A percentile compares a stretch with the other conserved stretches of the same genome.
These are phyloP conservation scores for Withania somnifera DNA, from an alignment of 305 asterid species.

Conservation along the genomic window DNA sequence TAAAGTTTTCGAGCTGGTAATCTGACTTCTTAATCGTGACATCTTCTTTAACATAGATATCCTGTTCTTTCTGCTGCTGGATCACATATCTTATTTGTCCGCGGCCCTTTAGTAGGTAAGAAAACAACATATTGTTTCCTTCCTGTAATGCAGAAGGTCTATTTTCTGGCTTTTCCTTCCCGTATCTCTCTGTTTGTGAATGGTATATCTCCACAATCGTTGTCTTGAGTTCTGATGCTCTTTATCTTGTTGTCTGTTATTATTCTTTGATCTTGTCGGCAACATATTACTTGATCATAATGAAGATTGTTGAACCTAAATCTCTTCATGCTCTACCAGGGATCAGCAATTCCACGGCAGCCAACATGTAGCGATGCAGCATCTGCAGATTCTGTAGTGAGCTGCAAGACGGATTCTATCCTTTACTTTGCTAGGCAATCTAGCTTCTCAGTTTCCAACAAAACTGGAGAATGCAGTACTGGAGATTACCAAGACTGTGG, in stretches of 20 bases:
- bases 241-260: not conserved
- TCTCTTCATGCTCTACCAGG: conserved; percentile 13
- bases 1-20: not conserved
- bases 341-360: conserved; percentile 15
- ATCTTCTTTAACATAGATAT: not conserved
- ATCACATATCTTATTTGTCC: not conserved
- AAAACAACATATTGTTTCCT: not conserved
- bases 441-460: conserved; percentile 31
- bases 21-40: not conserved
- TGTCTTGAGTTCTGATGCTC: not conserved
- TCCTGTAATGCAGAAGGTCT: not conserved
- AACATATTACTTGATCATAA: too few relatives aligned
- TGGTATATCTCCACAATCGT: not conserved
- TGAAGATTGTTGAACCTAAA: conserved; percentile 1
- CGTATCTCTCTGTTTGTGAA: not conserved
- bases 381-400: conserved; percentile 31
- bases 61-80: not conserved
- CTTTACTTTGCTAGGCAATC: conserved; percentile 22
- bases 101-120: not conserved
- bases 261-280: not conserved
- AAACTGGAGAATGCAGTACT: conserved; percentile 29
- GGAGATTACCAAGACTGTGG: conserved; percentile 44
- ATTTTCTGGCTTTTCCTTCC: not conserved
- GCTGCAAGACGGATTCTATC: conserved; percentile 37
- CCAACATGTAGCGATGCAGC: conserved; percentile 36